phyloP scores from a whole-genome alignment of 164 flowering plant genomes.

The Tinospora cordifolia region DNA sequence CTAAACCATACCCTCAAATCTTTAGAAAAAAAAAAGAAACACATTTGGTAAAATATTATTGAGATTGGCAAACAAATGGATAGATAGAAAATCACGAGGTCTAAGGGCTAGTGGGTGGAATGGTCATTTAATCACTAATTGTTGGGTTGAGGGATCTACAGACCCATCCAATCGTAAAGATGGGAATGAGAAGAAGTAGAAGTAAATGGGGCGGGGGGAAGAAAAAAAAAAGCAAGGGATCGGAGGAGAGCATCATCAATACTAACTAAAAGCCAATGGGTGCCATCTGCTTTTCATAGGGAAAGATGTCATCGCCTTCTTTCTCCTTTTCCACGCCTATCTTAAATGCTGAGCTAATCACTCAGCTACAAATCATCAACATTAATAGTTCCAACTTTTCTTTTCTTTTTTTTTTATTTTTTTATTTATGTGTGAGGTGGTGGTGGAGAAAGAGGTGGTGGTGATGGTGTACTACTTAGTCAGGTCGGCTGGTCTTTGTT shows the following conservation, averaged over 20 bases:
- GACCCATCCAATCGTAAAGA: neutral
- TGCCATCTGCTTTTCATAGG: neutral
- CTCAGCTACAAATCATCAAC: neutral
- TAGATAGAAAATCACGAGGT: too few species aligned
- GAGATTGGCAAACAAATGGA: too few species aligned
- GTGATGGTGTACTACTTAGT: neutral
- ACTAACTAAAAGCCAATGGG: constrained; percentile 1
- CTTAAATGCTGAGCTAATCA: constrained; percentile 16
- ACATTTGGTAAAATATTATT: too few species aligned
- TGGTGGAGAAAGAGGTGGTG: neutral
- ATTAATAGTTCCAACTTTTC: neutral
- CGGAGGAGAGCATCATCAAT: neutral
- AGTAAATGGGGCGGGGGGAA: neutral
- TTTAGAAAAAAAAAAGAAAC: too few species aligned
- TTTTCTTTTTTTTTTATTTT: too few species aligned
- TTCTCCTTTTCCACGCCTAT: neutral
- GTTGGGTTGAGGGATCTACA: neutral
- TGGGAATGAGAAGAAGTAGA: neutral
- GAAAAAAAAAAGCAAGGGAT: neutral
- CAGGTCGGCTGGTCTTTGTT: constrained; percentile 15
- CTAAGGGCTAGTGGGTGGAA: too few species aligned
- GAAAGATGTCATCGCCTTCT: neutral
- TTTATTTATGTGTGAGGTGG: neutral
- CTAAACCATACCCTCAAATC: too few species aligned
- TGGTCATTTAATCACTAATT: too few species aligned